phyloP scores from a whole-genome alignment of 2,329 filamentous ascomycete species.

The Pestalotiopsis sp. region DNA sequence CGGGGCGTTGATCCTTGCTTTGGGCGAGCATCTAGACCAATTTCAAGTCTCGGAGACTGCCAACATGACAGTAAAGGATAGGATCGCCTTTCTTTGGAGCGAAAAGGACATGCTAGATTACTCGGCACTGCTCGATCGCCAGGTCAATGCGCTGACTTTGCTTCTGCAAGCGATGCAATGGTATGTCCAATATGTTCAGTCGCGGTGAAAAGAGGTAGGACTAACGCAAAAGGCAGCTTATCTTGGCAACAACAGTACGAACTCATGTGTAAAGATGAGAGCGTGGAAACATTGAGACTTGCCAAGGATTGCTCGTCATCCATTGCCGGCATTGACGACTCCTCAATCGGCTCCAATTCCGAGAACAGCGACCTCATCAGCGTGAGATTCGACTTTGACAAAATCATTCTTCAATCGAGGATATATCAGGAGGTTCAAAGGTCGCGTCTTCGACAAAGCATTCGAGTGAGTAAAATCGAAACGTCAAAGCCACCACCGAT shows the following conservation, averaged over 20 bases:
- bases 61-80: background rate
- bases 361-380: background rate
- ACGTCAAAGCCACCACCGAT: background rate
- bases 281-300: background rate
- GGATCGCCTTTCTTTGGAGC: conserved; percentile 15
- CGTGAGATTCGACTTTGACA: background rate
- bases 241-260: background rate
- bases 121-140: conserved; percentile 17
- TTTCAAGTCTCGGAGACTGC: background rate
- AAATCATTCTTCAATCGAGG: background rate
- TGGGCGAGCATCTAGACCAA: background rate
- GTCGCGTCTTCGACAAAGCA: background rate
- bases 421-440: background rate
- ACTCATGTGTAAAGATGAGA: background rate
- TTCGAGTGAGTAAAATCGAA: background rate
- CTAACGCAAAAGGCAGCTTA: background rate
- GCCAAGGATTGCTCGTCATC: background rate
- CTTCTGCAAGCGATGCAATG: conserved; percentile 21
- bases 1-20: background rate
- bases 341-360: background rate
- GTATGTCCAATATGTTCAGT: conserved; percentile 6
- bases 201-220: background rate
- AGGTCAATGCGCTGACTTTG: conserved; percentile 20
- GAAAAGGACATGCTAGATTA: conserved; percentile 15
- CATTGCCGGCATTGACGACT: background rate